These are phyloP conservation scores for Dillenia turbinata DNA, from an alignment of 164 flowering plant genomes.

Conservation along the genomic window DNA sequence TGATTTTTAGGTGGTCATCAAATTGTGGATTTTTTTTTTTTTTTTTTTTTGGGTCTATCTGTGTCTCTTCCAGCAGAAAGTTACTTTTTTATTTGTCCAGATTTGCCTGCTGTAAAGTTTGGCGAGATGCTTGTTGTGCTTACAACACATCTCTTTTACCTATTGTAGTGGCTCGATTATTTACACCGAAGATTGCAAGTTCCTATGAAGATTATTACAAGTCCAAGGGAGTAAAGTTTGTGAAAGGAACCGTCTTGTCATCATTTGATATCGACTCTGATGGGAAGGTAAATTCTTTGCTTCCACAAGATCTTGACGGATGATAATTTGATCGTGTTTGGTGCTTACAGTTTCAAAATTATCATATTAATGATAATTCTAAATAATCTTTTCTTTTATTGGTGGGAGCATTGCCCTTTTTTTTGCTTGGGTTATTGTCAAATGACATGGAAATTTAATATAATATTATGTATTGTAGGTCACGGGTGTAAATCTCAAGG, in stretches of 20 bases:
- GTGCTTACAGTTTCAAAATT: no score
- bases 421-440: neutral
- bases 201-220: constrained; percentile 83
- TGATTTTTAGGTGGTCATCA: no score
- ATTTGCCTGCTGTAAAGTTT: no score
- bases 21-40: no score
- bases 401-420: neutral
- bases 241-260: constrained; percentile 85
- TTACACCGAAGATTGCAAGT: constrained; percentile 78
- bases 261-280: constrained; percentile 72
- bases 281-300: constrained; percentile 53
- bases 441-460: neutral
- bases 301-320: neutral
- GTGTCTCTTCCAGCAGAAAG: no score
- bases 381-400: no score
- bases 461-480: constrained; percentile 40
- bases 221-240: constrained; percentile 83
- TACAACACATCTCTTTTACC: neutral
- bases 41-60: no score
- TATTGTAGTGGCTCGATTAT: constrained; percentile 82
- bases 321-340: neutral
- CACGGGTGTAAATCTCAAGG: constrained; percentile 70
- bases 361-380: no score
- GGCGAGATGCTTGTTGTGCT: no score
- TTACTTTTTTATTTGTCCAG: no score